phyloP scores from a whole-genome alignment of 2,329 filamentous ascomycete species.

The Arthroderma sp. region DNA sequence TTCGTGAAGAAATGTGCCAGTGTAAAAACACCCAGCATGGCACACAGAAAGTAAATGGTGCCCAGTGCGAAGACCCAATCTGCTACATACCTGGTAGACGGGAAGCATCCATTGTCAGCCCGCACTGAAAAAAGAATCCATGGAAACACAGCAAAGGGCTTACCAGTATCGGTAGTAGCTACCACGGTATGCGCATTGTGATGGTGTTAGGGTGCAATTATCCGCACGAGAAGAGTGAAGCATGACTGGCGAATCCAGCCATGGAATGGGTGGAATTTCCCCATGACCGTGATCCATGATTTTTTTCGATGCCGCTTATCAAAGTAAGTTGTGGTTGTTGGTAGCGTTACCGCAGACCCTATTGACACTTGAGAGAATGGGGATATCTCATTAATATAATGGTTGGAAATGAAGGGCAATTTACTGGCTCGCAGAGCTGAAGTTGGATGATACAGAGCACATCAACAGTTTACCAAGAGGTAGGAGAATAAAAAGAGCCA shows the following conservation, averaged over 20 bases:
- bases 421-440: too few relatives aligned
- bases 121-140: background rate
- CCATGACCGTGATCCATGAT: too few relatives aligned
- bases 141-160: background rate
- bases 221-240: constrained; percentile 14
- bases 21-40: constrained; percentile 36
- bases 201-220: constrained; percentile 14
- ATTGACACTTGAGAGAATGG: too few relatives aligned
- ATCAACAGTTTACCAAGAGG: too few relatives aligned
- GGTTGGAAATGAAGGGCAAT: too few relatives aligned
- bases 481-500: too few relatives aligned
- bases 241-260: constrained; percentile 15
- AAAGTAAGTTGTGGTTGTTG: too few relatives aligned
- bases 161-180: constrained; percentile 18
- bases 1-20: constrained; percentile 24
- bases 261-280: background rate
- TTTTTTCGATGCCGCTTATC: too few relatives aligned
- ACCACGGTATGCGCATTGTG: constrained; percentile 15
- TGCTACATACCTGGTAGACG: constrained; percentile 35
- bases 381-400: too few relatives aligned
- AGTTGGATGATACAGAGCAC: too few relatives aligned
- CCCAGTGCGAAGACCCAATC: constrained; percentile 41
- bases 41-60: constrained; percentile 41
- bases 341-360: too few relatives aligned
- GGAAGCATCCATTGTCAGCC: background rate